Conservation (phyloP, 2,329 filamentous ascomycete genomes). For the Dryadomyces quercus-mongolicae region DNA sequence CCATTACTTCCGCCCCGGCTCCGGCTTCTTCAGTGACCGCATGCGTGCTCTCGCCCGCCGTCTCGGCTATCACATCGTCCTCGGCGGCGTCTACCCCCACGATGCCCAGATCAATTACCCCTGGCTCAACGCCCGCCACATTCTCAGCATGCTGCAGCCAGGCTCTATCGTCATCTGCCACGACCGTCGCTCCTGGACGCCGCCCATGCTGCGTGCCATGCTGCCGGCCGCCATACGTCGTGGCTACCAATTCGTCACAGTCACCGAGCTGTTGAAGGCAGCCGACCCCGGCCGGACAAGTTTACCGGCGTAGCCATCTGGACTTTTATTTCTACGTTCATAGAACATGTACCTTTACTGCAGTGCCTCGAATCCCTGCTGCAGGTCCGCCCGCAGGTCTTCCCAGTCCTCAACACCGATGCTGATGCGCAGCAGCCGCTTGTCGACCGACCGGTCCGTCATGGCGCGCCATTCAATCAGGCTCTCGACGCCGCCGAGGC, state of each 20-base stretch:
- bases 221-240: slow-evolving; percentile 57
- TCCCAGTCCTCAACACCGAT: slow-evolving; percentile 79
- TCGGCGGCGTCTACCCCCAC: slow-evolving; percentile 81
- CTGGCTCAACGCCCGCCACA: slow-evolving; percentile 61
- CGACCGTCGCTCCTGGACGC: slow-evolving; percentile 72
- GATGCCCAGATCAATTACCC: slow-evolving; percentile 71
- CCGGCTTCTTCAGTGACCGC: slow-evolving; percentile 63
- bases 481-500: slow-evolving; percentile 85
- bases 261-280: slow-evolving; percentile 50
- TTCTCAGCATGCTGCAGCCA: slow-evolving; percentile 65
- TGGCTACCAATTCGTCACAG: slow-evolving; percentile 60
- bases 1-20: slow-evolving; percentile 71
- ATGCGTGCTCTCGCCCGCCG: slow-evolving; percentile 51
- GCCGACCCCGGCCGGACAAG: background rate
- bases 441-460: slow-evolving; percentile 65
- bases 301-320: background rate
- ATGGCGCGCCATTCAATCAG: slow-evolving; percentile 94
- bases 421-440: slow-evolving; percentile 64
- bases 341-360: slow-evolving; percentile 5
- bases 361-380: slow-evolving; percentile 51
- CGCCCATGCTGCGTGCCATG: slow-evolving; percentile 62
- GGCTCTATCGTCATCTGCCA: slow-evolving; percentile 80
- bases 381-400: slow-evolving; percentile 67
- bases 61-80: slow-evolving; percentile 59
- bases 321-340: background rate